Conservation (phyloP, 768 basidiomycete genomes). For the Lyophyllum atratum region DNA sequence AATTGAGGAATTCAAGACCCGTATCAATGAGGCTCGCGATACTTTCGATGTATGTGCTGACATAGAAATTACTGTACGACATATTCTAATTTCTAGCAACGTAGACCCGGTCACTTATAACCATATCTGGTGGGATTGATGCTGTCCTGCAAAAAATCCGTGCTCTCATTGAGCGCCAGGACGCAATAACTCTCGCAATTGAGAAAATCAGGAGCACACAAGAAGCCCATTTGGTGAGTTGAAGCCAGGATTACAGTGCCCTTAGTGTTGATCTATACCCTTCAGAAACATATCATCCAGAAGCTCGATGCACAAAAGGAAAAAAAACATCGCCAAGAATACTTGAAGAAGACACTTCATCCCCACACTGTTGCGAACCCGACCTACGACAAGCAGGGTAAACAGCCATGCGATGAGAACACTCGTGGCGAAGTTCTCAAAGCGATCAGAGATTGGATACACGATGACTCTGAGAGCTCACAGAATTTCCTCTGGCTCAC, state of each 20-base stretch:
- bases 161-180: background rate
- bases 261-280: background rate
- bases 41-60: background rate
- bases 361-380: background rate
- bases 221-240: background rate
- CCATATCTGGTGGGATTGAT: slow-evolving; percentile 1
- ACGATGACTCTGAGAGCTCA: background rate
- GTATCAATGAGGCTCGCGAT: slow-evolving; percentile 3
- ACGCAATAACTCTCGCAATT: background rate
- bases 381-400: background rate
- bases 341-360: background rate
- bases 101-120: slow-evolving; percentile 1
- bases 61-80: background rate
- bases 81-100: background rate
- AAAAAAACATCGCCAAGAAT: background rate
- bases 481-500: slow-evolving; percentile 9
- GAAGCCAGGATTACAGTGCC: background rate
- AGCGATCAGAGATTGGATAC: background rate
- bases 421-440: background rate
- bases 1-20: slow-evolving; percentile 5
- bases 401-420: background rate
- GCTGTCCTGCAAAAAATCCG: background rate
- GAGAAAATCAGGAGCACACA: background rate
- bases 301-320: background rate
- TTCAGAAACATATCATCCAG: background rate